Base-by-base conservation (phyloP, 192 early-diverging fungal genomes). In the Thamnidium elegans region DNA sequence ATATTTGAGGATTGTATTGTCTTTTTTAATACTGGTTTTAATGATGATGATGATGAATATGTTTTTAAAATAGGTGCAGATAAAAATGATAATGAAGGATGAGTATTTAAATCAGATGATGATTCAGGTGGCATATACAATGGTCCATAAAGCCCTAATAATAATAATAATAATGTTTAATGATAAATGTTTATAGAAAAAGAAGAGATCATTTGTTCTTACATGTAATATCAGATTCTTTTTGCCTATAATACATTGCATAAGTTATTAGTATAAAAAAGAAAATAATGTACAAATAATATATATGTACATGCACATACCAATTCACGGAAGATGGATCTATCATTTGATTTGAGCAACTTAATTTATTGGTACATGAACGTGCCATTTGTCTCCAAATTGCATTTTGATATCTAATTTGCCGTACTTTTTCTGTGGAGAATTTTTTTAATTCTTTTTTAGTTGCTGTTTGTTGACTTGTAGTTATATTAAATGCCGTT, bases 181-280 rank as follows among this genome's bases (percentile, higher is more conserved):
- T 60, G 11, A 60, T 23, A 3, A 60, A 46, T 15, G 17, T 3
- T 10, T 52, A 26, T 3, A 7, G 7, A 36, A 7, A 4, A 36
- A 4, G 7, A 4, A 36, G 7, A 36, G 7, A 36, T 4, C 3
- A 7, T 36, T 19, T 42, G 52, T 17, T 10, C 34, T 52, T 68
- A 68, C 73, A 76, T 39, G 74, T 76, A 17, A 76, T 71, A 45
- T 76, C 74, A 9, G 69, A 66, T 46, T 71, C 74, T 48, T 76
- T 76, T 60, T 76, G 74, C 74, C 73, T 75, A 61, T 13, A 58
- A 50, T 17, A 13, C 1, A 17, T 30, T 26, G 26, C 26, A 26
- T 26, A 26, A 26, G 26, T 26, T 26, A 26, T 26, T 26, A 26
- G 1, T 26, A 4, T 43, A 52, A 9, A 52, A 13, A 20, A 48